These are phyloP conservation scores for Vaccinium myrtillus DNA, from an alignment of 148 eudicot genomes.

Conservation along the genomic window DNA sequence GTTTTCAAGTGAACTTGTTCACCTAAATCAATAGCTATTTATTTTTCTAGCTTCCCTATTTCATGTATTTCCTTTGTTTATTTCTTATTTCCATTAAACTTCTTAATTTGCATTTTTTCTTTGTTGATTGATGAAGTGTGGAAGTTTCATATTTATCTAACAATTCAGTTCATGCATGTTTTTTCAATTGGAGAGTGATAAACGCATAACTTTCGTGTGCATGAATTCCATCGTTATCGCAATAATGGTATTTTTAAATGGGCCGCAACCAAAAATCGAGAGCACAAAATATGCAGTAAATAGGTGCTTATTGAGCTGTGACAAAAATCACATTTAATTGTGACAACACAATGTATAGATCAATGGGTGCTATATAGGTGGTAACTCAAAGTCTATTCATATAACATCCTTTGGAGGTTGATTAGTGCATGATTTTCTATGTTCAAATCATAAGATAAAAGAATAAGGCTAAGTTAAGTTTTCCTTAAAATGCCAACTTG, in stretches of 20 bases:
- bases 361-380: background rate
- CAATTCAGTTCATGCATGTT: background rate
- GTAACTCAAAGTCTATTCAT: too few species aligned
- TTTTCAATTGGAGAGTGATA: background rate
- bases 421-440: background rate
- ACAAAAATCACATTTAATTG: background rate
- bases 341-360: background rate
- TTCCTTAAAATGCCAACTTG: too few species aligned
- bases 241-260: background rate
- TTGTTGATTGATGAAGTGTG: background rate
- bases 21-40: constrained; percentile 18
- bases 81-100: background rate
- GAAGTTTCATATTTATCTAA: background rate
- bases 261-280: background rate
- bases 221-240: background rate
- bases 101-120: background rate
- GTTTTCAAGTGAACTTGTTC: constrained; percentile 15
- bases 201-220: background rate
- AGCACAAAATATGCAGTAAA: background rate
- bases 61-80: background rate
- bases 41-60: background rate
- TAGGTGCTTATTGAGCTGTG: background rate
- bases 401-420: background rate
- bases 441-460: background rate
- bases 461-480: too few species aligned